phyloP scores from a whole-genome alignment of 768 basidiomycete species.

The Psilocybe subaeruginosa region DNA sequence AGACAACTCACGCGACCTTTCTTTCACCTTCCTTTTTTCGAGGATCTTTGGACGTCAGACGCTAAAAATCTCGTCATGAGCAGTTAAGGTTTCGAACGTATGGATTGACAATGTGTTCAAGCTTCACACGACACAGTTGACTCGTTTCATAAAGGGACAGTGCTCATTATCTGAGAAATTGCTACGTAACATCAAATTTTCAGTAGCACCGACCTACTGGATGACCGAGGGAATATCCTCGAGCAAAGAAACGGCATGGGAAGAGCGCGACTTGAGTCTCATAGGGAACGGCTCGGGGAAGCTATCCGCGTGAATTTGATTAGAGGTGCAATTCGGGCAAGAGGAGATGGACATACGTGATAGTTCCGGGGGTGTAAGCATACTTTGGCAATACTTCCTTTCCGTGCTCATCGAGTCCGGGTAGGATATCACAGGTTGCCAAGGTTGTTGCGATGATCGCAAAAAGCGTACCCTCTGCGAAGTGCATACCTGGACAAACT shows the following conservation, averaged over 20 bases:
- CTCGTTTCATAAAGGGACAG: too few species aligned
- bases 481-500: slow-evolving; percentile 42
- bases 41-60: too few species aligned
- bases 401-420: slow-evolving; percentile 28
- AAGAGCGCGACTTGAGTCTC: background rate
- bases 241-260: background rate
- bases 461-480: slow-evolving; percentile 31
- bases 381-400: slow-evolving; percentile 23
- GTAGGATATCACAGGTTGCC: slow-evolving; percentile 32
- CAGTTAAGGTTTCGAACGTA: too few species aligned
- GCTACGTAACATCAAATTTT: too few species aligned
- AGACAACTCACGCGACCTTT: too few species aligned
- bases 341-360: slow-evolving; percentile 12
- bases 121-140: too few species aligned
- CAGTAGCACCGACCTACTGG: background rate
- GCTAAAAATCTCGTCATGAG: too few species aligned
- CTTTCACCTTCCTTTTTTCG: too few species aligned
- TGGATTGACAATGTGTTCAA: too few species aligned
- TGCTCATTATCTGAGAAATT: too few species aligned
- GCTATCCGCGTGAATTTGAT: background rate
- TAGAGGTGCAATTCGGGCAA: background rate
- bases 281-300: slow-evolving; percentile 1
- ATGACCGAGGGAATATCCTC: background rate
- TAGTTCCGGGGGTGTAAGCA: slow-evolving; percentile 17
- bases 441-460: slow-evolving; percentile 30